Evolutionary conservation across 805 yeast genomes (phyloP).

Genomic region (Metschnikowia lochheadii): DNA sequence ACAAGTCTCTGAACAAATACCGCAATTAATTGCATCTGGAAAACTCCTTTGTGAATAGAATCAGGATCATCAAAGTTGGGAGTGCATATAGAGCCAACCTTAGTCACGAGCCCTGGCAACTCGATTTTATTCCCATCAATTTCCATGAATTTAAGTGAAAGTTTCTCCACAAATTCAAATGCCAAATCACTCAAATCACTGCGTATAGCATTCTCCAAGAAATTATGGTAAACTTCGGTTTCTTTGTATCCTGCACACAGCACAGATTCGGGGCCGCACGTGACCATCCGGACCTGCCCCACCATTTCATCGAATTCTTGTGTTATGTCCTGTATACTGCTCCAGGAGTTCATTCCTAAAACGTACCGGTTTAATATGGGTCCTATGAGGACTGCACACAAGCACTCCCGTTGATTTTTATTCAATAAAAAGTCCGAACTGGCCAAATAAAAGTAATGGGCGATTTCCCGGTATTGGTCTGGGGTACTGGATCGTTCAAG

Average conservation of each 20-base stretch:
- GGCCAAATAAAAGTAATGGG: constrained; percentile 15
- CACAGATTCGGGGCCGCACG: constrained; percentile 10
- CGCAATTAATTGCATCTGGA: constrained; percentile 15
- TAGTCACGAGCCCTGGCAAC: neutral
- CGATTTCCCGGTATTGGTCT: neutral
- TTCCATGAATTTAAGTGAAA: constrained; percentile 4
- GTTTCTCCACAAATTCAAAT: neutral
- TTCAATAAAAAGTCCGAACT: constrained; percentile 29
- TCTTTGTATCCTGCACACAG: constrained; percentile 7
- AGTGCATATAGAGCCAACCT: neutral
- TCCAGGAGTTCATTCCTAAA: neutral
- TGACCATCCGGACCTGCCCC: constrained; percentile 3
- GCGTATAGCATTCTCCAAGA: constrained; percentile 9
- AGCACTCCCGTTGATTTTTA: constrained; percentile 11
- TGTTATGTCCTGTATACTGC: neutral
- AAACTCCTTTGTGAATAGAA: constrained; percentile 17
- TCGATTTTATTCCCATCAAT: neutral
- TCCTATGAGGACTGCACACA: constrained; percentile 15
- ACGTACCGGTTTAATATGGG: constrained; percentile 16
- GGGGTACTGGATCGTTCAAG: neutral
- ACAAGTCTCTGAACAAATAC: neutral
- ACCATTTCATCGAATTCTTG: constrained; percentile 1
- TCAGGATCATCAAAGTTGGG: constrained; percentile 3
- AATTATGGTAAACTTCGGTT: constrained; percentile 22
- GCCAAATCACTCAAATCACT: neutral